These are phyloP conservation scores for Monosporascus sp. DNA, from an alignment of 2,329 filamentous ascomycete species.

Conservation along the genomic window DNA sequence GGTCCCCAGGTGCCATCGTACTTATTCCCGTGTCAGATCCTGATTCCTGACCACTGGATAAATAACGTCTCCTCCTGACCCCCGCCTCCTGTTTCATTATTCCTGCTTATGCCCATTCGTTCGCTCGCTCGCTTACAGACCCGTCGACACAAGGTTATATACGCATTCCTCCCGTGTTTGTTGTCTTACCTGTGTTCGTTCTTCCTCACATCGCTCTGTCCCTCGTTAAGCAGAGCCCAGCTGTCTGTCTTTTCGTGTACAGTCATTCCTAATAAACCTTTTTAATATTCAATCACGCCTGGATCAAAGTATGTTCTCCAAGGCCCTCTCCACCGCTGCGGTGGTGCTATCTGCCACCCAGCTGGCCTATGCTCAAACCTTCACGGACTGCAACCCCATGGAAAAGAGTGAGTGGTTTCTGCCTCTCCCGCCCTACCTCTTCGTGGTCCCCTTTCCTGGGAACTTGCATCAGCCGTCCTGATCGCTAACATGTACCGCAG, in stretches of 20 bases:
- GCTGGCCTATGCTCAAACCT: slow-evolving; percentile 52
- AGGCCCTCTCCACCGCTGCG: slow-evolving; percentile 39
- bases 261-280: not conserved
- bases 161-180: not conserved
- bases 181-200: not conserved
- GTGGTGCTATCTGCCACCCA: slow-evolving; percentile 45
- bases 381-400: slow-evolving; percentile 50
- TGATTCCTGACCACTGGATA: not conserved
- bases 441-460: not conserved
- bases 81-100: not conserved
- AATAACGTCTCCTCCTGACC: not conserved
- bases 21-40: not conserved
- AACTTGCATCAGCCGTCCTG: not conserved
- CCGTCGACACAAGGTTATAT: not conserved
- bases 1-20: not conserved
- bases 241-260: not conserved
- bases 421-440: no score
- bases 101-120: not conserved
- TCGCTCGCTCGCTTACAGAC: not conserved
- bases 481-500: slow-evolving; percentile 29
- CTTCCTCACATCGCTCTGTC: not conserved
- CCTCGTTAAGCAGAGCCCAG: not conserved
- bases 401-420: slow-evolving; percentile 38
- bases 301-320: slow-evolving; percentile 37
- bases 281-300: not conserved